Percentiles rank a stretch among this genome's conserved stretches.
phyloP scores from a whole-genome alignment of 352 stramenopile genomes.

The Plasmopara viticola region DNA sequence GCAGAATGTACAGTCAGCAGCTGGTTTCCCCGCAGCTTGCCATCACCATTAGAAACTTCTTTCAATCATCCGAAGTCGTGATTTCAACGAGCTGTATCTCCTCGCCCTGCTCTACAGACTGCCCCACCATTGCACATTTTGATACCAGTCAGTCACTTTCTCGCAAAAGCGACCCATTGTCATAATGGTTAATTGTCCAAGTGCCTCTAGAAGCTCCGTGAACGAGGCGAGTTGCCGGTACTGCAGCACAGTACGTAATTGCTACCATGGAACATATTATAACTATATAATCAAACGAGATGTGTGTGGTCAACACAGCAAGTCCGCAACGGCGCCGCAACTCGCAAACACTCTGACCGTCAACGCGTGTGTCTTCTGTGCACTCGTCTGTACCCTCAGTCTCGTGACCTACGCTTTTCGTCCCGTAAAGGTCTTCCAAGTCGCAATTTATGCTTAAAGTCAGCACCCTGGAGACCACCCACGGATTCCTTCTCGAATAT shows the following conservation, averaged over 20 bases:
- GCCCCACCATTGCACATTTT: conserved; percentile 11
- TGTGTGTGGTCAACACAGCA: conserved; percentile 15
- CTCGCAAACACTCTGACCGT: conserved; percentile 3
- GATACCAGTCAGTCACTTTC: conserved; percentile 3
- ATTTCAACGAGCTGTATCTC: conserved; percentile 15
- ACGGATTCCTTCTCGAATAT: conserved; percentile 13
- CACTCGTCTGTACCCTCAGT: conserved; percentile 11
- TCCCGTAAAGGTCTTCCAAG: conserved; percentile 2
- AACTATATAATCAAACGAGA: conserved; percentile 8
- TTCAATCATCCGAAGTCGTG: conserved; percentile 20
- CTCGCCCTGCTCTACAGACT: conserved; percentile 14
- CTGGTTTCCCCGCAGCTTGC: conserved; percentile 19
- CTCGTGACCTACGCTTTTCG: conserved; percentile 5
- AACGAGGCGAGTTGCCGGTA: conserved; percentile 25
- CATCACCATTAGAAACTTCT: conserved; percentile 10
- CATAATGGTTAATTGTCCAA: conserved; percentile 25
- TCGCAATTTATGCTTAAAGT: not conserved
- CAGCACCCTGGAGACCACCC: conserved; percentile 8
- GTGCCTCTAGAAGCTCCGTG: not conserved
- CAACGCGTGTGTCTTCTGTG: conserved; percentile 23
- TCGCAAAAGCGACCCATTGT: conserved; percentile 1
- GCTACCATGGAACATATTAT: not conserved
- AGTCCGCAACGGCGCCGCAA: conserved; percentile 21
- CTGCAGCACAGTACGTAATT: conserved; percentile 19
- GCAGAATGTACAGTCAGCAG: too few relatives aligned